A percentile compares a stretch with the other conserved stretches of the same genome.
These are phyloP conservation scores for Salvia hispanica DNA, from an alignment of 257 asterid species.

Conservation along the genomic window DNA sequence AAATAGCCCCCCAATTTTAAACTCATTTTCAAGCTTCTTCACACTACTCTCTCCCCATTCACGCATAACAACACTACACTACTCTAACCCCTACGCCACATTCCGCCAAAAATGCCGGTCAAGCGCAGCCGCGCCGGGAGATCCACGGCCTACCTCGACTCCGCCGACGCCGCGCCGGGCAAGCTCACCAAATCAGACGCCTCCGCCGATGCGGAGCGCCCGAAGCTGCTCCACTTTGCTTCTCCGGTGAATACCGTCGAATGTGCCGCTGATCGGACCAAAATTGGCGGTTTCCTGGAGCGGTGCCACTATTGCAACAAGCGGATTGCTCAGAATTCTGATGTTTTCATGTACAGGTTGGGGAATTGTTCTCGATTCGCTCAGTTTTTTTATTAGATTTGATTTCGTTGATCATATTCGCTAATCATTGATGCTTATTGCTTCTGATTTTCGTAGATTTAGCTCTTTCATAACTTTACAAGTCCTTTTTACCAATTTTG, in stretches of 20 bases:
- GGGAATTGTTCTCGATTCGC: neutral
- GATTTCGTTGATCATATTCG: neutral
- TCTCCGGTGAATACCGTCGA: conserved; percentile 30
- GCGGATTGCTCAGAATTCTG: conserved; percentile 43
- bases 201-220: conserved; percentile 31
- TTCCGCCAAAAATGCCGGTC: conserved; percentile 34
- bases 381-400: neutral
- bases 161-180: neutral
- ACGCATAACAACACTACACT: neutral
- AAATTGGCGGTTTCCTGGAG: conserved; percentile 46
- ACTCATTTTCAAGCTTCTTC: neutral
- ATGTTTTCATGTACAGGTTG: conserved; percentile 66
- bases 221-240: conserved; percentile 28
- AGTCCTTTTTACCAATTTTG: neutral
- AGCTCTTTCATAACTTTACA: neutral
- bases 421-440: neutral
- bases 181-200: conserved; percentile 31
- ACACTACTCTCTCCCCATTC: too few species aligned
- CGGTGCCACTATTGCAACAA: conserved; percentile 50
- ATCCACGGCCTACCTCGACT: conserved; percentile 26
- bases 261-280: conserved; percentile 12
- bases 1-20: conserved; percentile 25
- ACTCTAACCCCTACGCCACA: conserved; percentile 35
- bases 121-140: conserved; percentile 40
- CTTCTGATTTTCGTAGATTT: neutral